Conservation (phyloP, 768 basidiomycete genomes). For the Trametes meyenii region DNA sequence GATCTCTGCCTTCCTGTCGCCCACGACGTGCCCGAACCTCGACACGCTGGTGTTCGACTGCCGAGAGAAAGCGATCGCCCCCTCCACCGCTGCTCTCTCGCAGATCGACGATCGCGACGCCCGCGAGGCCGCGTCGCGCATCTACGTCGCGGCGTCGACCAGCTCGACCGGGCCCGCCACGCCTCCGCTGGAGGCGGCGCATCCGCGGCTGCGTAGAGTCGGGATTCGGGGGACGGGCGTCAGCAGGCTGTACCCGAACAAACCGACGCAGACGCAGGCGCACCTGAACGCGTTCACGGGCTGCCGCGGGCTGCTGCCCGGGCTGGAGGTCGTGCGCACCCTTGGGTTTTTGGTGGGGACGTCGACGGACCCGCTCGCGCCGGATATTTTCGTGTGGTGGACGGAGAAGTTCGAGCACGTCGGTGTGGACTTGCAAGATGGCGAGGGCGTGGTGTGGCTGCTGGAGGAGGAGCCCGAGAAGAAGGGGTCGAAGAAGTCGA, state of each 20-base stretch:
- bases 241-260: slow-evolving; percentile 48
- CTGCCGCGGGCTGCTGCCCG: slow-evolving; percentile 45
- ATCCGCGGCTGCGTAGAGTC: slow-evolving; percentile 46
- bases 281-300: slow-evolving; percentile 45
- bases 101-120: slow-evolving; percentile 19
- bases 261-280: slow-evolving; percentile 38
- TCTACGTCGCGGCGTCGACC: not conserved
- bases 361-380: slow-evolving; percentile 44
- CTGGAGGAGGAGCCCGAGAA: slow-evolving; percentile 14
- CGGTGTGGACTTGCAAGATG: slow-evolving; percentile 55
- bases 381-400: slow-evolving; percentile 59
- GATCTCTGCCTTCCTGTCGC: slow-evolving; percentile 46
- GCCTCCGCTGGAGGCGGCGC: slow-evolving; percentile 21
- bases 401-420: slow-evolving; percentile 51
- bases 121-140: slow-evolving; percentile 2
- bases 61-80: slow-evolving; percentile 21
- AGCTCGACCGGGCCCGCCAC: slow-evolving; percentile 4
- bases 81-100: slow-evolving; percentile 9
- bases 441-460: slow-evolving; percentile 56
- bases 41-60: slow-evolving; percentile 44
- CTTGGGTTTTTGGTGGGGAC: slow-evolving; percentile 52
- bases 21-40: slow-evolving; percentile 48
- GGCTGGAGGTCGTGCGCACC: slow-evolving; percentile 49
- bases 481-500: not conserved
- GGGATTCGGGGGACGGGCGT: slow-evolving; percentile 48